phyloP scores from a whole-genome alignment of 805 yeast species.

The Debaryomyces hansenii region DNA sequence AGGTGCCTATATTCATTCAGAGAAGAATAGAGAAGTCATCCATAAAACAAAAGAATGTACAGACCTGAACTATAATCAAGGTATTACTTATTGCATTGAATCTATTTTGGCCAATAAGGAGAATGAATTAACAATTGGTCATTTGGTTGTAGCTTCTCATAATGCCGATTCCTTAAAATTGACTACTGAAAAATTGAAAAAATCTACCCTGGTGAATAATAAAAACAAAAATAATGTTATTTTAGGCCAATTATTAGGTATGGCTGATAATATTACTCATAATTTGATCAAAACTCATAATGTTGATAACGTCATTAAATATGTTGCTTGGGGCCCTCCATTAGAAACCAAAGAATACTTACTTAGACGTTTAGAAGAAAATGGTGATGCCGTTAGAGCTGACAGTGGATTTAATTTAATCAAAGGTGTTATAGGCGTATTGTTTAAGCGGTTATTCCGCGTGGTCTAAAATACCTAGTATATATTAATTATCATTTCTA shows the following conservation, averaged over 20 bases:
- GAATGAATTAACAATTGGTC: slow-evolving; percentile 58
- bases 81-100: slow-evolving; percentile 61
- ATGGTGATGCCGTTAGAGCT: slow-evolving; percentile 88
- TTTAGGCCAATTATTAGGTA: slow-evolving; percentile 88
- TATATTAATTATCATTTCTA: neutral
- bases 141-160: slow-evolving; percentile 89
- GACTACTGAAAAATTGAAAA: slow-evolving; percentile 58
- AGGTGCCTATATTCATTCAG: slow-evolving; percentile 94
- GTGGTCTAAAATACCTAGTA: neutral
- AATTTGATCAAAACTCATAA: slow-evolving; percentile 66
- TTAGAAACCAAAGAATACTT: slow-evolving; percentile 88
- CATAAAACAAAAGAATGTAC: slow-evolving; percentile 77
- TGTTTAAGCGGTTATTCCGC: slow-evolving; percentile 23
- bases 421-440: slow-evolving; percentile 44
- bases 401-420: slow-evolving; percentile 79
- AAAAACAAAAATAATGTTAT: slow-evolving; percentile 60
- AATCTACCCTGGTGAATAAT: slow-evolving; percentile 11
- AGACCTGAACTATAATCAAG: slow-evolving; percentile 73
- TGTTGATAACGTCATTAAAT: slow-evolving; percentile 79
- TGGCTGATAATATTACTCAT: slow-evolving; percentile 88
- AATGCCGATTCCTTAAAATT: slow-evolving; percentile 74
- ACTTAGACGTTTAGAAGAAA: slow-evolving; percentile 88
- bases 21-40: slow-evolving; percentile 70
- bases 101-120: slow-evolving; percentile 49
- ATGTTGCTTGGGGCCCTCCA: slow-evolving; percentile 98